Conservation (phyloP, 805 yeast genomes). For the Metschnikowia henanensis region DNA sequence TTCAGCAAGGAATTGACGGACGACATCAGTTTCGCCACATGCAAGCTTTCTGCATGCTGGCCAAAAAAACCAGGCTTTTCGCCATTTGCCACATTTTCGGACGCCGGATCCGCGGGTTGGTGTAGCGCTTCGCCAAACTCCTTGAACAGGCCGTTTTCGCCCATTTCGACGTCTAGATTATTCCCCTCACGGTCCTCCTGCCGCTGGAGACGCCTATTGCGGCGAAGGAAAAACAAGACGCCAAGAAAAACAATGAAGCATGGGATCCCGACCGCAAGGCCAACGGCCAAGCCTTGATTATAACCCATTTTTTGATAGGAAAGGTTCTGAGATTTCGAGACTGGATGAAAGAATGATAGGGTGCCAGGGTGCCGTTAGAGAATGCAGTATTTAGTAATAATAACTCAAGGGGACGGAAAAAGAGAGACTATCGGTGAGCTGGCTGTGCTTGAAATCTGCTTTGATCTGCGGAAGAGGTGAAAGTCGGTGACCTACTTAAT, state of each 20-base stretch:
- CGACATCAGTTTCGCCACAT: slow-evolving; percentile 4
- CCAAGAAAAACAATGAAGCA: slow-evolving; percentile 29
- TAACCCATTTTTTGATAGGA: slow-evolving; percentile 15
- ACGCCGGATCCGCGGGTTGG: slow-evolving; percentile 17
- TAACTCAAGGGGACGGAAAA: too few species aligned
- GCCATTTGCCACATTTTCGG: not conserved
- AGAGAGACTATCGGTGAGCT: too few species aligned
- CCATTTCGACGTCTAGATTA: slow-evolving; percentile 35
- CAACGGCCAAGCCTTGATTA: slow-evolving; percentile 33
- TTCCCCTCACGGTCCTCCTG: slow-evolving; percentile 30
- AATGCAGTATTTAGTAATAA: too few species aligned
- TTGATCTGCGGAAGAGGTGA: too few species aligned
- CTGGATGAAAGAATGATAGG: too few species aligned
- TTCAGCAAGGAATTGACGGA: not conserved
- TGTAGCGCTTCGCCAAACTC: slow-evolving; percentile 40
- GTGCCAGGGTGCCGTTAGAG: too few species aligned
- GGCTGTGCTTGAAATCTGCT: too few species aligned
- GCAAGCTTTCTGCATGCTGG: not conserved
- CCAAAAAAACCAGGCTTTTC: not conserved
- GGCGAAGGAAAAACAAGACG: slow-evolving; percentile 25
- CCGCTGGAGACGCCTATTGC: slow-evolving; percentile 31
- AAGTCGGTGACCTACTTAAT: not conserved
- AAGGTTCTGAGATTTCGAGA: too few species aligned
- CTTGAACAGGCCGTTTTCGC: slow-evolving; percentile 35
- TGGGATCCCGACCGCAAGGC: slow-evolving; percentile 44